phyloP scores from a whole-genome alignment of 2,329 filamentous ascomycete genomes.

The Claviceps sorghi region DNA sequence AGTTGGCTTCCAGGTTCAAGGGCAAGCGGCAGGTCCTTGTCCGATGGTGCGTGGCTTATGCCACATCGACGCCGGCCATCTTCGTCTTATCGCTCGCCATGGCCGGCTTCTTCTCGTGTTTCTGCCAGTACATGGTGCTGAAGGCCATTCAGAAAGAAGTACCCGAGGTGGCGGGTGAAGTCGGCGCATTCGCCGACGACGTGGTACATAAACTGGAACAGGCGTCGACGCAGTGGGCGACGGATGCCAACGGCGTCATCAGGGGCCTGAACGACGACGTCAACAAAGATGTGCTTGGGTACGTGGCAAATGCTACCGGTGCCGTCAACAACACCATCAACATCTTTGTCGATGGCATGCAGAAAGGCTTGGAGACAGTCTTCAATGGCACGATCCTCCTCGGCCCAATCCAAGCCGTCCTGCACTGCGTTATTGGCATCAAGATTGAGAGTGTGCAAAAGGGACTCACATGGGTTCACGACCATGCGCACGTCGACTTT shows the following conservation, averaged over 20 bases:
- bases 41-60: slow-evolving; percentile 76
- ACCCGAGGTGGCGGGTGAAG: slow-evolving; percentile 57
- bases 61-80: slow-evolving; percentile 71
- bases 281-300: slow-evolving; percentile 73
- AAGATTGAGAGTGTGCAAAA: slow-evolving; percentile 77
- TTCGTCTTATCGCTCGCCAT: slow-evolving; percentile 73
- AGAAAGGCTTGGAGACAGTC: slow-evolving; percentile 54
- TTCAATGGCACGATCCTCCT: slow-evolving; percentile 75
- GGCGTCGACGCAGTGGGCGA: slow-evolving; percentile 63
- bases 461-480: slow-evolving; percentile 84
- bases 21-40: slow-evolving; percentile 54
- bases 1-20: slow-evolving; percentile 49
- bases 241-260: slow-evolving; percentile 61
- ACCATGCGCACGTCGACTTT: slow-evolving; percentile 71
- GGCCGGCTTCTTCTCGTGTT: slow-evolving; percentile 67
- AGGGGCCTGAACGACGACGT: slow-evolving; percentile 56
- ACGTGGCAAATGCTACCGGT: slow-evolving; percentile 69
- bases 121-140: slow-evolving; percentile 72
- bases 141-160: slow-evolving; percentile 58
- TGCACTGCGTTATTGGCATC: slow-evolving; percentile 75
- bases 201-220: slow-evolving; percentile 60
- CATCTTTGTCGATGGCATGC: slow-evolving; percentile 64
- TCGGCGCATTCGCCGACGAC: slow-evolving; percentile 64
- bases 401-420: slow-evolving; percentile 61
- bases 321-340: slow-evolving; percentile 80